Evolutionary conservation across 2,329 filamentous ascomycete genomes (phyloP), one percentile per base, ranked within the genome.

Genomic region (Penicillium concentricum): DNA sequence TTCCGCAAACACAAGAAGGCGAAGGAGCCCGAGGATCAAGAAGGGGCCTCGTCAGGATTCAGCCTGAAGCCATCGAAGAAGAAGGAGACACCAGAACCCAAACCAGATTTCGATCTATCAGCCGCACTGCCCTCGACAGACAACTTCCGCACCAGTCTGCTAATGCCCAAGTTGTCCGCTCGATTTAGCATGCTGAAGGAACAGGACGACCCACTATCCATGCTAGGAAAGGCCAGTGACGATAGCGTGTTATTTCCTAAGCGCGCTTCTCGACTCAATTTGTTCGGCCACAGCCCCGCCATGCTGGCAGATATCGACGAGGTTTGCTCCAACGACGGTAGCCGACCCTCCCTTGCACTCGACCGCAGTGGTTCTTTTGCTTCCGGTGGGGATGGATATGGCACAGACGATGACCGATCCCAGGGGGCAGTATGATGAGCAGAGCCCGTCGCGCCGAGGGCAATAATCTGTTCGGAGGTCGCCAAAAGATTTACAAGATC

Each of bases 181-280:
- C 87, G 94, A 7, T 99, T 99, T 74, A 97, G 93, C 65, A 97
- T 97, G 93, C 79, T 97, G 32, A 83, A 91, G 67, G 93, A 97
- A 74, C 93, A 97, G 72, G 92, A 97, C 72, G 92, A 97, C 68
- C 93, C 93, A 1, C 88, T 81, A 60, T 93, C 91, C 2, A 89
- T 92, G 72, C 83, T 97, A 32, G 93, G 93, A 56, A 97, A 97
- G 74, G 93, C 93, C 16, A 94, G 90, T 74, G 93, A 97, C 70
- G 93, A 97, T 74, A 97, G 92, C 64, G 92, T 97, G 3, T 77
- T 97, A 20, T 89, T 86, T 61, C 90, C 90, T 4, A 92, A 91
- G 68, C 84, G 91, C 52, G 87, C 89, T 61, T 96, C 92, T 0
- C 85, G 89, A 56, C 76, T 95, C 62, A 81, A 85, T 70, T 86